Evolutionary conservation across 257 asterid species (phyloP).

Genomic region (Oldenlandia corymbosa): DNA sequence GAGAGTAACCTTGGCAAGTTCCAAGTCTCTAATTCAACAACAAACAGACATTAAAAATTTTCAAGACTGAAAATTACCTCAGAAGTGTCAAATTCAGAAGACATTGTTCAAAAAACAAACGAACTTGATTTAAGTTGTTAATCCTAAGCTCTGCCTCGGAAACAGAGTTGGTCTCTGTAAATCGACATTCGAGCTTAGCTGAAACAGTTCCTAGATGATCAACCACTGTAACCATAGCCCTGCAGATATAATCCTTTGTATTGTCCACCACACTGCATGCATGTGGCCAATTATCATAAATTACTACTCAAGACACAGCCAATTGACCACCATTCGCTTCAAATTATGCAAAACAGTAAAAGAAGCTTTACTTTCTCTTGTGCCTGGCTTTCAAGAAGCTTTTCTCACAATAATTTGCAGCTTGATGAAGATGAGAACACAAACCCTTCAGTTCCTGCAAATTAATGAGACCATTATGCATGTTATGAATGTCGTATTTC

Average conservation of each 20-base stretch:
- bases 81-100: background rate
- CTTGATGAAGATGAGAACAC: constrained; percentile 55
- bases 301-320: background rate
- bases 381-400: constrained; percentile 38
- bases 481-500: too few species aligned
- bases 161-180: constrained; percentile 30
- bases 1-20: constrained; percentile 45
- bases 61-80: background rate
- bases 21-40: constrained; percentile 36
- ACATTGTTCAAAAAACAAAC: background rate
- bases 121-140: constrained; percentile 38
- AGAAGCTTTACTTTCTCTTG: constrained; percentile 34
- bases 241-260: constrained; percentile 48
- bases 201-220: constrained; percentile 71
- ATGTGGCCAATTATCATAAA: background rate
- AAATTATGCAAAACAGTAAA: too few species aligned
- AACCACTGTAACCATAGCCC: constrained; percentile 49
- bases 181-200: constrained; percentile 40
- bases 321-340: background rate
- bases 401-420: constrained; percentile 61
- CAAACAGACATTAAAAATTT: background rate
- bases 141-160: constrained; percentile 39
- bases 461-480: background rate
- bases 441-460: constrained; percentile 60
- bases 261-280: constrained; percentile 48